Evolutionary conservation across 2,329 filamentous ascomycete genomes (phyloP).

Genomic region (Septoria petroselini): DNA sequence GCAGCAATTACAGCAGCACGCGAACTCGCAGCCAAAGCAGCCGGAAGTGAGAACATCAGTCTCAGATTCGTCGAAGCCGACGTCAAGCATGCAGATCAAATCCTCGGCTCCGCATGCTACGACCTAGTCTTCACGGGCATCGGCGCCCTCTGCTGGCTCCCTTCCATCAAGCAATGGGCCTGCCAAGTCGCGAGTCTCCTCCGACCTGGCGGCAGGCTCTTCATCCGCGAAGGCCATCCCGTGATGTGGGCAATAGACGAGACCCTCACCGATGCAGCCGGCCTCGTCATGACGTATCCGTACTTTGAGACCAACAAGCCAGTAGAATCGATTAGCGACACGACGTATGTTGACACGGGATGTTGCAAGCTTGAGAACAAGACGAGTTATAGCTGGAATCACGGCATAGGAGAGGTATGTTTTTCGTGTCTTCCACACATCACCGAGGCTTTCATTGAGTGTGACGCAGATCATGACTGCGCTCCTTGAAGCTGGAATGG

Average conservation of each 20-base stretch:
- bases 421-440: no score
- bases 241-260: conserved; percentile 22
- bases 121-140: conserved; percentile 28
- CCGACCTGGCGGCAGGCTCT: conserved; percentile 21
- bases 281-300: conserved; percentile 18
- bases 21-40: conserved; percentile 16
- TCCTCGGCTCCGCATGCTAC: conserved; percentile 13
- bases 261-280: not conserved
- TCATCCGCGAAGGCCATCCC: conserved; percentile 27
- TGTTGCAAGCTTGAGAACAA: conserved; percentile 13
- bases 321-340: conserved; percentile 12
- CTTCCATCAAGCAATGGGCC: conserved; percentile 23
- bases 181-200: conserved; percentile 16
- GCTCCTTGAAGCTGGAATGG: conserved; percentile 23
- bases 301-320: conserved; percentile 24
- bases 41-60: conserved; percentile 14
- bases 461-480: conserved; percentile 19
- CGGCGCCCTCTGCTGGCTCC: conserved; percentile 27
- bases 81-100: conserved; percentile 16
- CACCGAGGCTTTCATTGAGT: no score
- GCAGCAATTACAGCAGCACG: conserved; percentile 19
- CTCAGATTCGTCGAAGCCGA: conserved; percentile 20
- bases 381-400: conserved; percentile 26
- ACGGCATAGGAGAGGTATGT: conserved; percentile 23
- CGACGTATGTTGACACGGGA: conserved; percentile 20